Evolutionary conservation across 495 filamentous ascomycete genomes (phyloP).

Genomic region (Aspergillus leporis): DNA sequence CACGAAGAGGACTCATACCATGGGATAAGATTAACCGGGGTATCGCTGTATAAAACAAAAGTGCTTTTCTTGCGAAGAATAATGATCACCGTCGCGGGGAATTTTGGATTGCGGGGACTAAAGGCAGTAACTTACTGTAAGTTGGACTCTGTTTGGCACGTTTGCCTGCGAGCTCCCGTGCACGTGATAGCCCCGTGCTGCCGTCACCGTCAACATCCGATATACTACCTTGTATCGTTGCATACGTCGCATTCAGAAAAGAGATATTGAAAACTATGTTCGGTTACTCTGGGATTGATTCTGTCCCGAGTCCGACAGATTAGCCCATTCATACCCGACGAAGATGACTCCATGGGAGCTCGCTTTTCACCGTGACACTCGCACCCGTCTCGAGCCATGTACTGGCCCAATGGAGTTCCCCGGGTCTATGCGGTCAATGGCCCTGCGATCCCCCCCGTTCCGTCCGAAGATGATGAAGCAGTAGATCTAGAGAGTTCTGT

Average conservation of each 20-base stretch:
- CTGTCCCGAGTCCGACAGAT: slow-evolving; percentile 23
- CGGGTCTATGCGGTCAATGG: slow-evolving; percentile 80
- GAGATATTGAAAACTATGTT: slow-evolving; percentile 18
- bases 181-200: slow-evolving; percentile 16
- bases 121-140: neutral
- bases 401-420: slow-evolving; percentile 94
- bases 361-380: slow-evolving; percentile 27
- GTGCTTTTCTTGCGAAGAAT: neutral
- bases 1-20: neutral
- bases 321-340: slow-evolving; percentile 15
- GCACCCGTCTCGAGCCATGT: slow-evolving; percentile 65
- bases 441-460: slow-evolving; percentile 40
- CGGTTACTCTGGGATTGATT: slow-evolving; percentile 19
- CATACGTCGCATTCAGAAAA: neutral
- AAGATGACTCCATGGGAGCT: slow-evolving; percentile 48
- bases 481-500: slow-evolving; percentile 15
- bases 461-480: slow-evolving; percentile 35
- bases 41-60: slow-evolving; percentile 7
- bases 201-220: neutral
- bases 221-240: neutral
- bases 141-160: slow-evolving; percentile 13
- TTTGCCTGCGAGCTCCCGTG: slow-evolving; percentile 17
- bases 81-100: slow-evolving; percentile 7
- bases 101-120: slow-evolving; percentile 18
- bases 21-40: neutral